These are phyloP conservation scores for Stenogyne calaminthoides DNA, from an alignment of 305 asterid genomes.

Conservation along the genomic window DNA sequence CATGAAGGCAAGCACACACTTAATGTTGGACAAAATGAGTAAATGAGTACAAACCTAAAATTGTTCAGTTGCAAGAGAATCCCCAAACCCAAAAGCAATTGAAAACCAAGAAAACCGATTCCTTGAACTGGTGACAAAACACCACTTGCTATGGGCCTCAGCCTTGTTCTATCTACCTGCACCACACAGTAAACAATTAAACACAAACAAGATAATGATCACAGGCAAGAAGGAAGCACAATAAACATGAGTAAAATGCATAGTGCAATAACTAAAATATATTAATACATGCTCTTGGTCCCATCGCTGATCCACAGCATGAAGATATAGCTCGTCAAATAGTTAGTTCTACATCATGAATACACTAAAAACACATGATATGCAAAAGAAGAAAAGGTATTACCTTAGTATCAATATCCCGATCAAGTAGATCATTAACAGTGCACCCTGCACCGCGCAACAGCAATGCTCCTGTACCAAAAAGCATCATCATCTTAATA, in stretches of 20 bases:
- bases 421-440: slow-evolving; percentile 86
- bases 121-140: slow-evolving; percentile 78
- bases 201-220: slow-evolving; percentile 29
- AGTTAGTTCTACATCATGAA: neutral
- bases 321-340: slow-evolving; percentile 14
- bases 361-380: neutral
- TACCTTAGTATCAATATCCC: slow-evolving; percentile 87
- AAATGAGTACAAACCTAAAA: slow-evolving; percentile 61
- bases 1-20: neutral
- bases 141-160: slow-evolving; percentile 93
- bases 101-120: slow-evolving; percentile 76
- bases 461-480: slow-evolving; percentile 84
- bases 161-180: slow-evolving; percentile 90
- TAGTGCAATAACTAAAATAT: slow-evolving; percentile 9
- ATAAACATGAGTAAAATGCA: slow-evolving; percentile 6
- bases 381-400: slow-evolving; percentile 6
- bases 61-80: slow-evolving; percentile 80
- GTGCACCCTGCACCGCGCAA: slow-evolving; percentile 98
- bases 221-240: slow-evolving; percentile 1
- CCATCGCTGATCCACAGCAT: neutral
- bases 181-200: slow-evolving; percentile 52
- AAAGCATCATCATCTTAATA: slow-evolving; percentile 74
- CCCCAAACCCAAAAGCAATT: slow-evolving; percentile 82
- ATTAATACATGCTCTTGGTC: neutral
- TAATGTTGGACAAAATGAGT: neutral